Percentiles rank a stretch among this genome's conserved stretches.
Evolutionary conservation across 768 basidiomycete species (phyloP).

Genomic region (Myochromella boudieri): DNA sequence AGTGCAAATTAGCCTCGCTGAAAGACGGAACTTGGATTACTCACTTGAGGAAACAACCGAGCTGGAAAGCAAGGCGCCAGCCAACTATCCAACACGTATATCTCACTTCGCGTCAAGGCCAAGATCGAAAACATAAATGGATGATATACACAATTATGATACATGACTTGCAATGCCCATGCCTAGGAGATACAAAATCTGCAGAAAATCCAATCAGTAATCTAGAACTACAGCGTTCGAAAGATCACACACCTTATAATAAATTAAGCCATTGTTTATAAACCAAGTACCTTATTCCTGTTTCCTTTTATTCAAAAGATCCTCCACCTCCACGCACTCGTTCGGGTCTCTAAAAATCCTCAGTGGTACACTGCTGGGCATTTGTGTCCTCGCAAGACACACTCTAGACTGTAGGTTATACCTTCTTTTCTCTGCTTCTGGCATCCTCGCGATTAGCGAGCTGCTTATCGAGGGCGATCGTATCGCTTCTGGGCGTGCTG

Average conservation of each 20-base stretch:
- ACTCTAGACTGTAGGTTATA: slow-evolving; percentile 63
- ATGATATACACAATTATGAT: not conserved
- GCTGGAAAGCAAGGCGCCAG: too few relatives aligned
- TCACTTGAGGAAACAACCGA: too few relatives aligned
- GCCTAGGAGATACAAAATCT: not conserved
- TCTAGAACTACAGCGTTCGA: not conserved
- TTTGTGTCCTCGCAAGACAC: slow-evolving; percentile 56
- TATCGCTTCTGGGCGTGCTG: too few relatives aligned
- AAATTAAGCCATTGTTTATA: too few relatives aligned
- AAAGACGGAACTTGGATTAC: too few relatives aligned
- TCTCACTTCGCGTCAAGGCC: too few relatives aligned
- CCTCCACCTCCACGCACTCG: slow-evolving; percentile 66
- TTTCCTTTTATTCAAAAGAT: slow-evolving; percentile 34
- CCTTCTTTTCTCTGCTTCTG: slow-evolving; percentile 57
- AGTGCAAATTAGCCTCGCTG: too few relatives aligned
- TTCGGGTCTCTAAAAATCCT: slow-evolving; percentile 66
- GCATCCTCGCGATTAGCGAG: slow-evolving; percentile 20
- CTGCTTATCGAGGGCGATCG: too few relatives aligned
- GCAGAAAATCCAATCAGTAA: not conserved
- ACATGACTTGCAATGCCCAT: not conserved
- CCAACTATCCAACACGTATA: too few relatives aligned
- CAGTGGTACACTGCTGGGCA: slow-evolving; percentile 57
- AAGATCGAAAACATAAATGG: not conserved
- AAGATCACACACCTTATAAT: not conserved
- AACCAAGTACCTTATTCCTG: not conserved